Percentiles rank a stretch among this genome's conserved stretches.
These are phyloP conservation scores for Colletotrichum australisinense DNA, from an alignment of 2,329 filamentous ascomycete species.

Conservation along the genomic window DNA sequence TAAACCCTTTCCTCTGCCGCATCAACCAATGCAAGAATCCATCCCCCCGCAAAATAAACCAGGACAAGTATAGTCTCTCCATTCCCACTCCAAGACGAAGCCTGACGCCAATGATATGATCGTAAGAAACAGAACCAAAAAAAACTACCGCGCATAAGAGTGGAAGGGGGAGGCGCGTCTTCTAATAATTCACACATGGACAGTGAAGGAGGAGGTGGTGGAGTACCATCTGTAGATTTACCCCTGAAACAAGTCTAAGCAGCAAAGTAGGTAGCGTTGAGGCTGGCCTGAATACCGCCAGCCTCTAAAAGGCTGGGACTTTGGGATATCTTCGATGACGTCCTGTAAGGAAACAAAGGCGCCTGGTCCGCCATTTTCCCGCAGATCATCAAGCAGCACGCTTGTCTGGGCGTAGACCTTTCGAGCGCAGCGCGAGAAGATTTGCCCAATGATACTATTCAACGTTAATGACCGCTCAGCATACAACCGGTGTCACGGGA, in stretches of 20 bases:
- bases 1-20: constrained; percentile 20
- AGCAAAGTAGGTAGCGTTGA: background rate
- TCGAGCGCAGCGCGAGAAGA: constrained; percentile 89
- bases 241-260: background rate
- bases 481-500: background rate
- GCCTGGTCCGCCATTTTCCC: constrained; percentile 82
- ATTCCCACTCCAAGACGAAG: constrained; percentile 22
- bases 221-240: constrained; percentile 19
- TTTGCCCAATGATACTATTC: constrained; percentile 86
- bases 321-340: constrained; percentile 59
- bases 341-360: constrained; percentile 78
- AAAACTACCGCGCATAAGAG: background rate
- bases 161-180: background rate
- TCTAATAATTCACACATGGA: constrained; percentile 24
- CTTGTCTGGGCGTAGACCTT: constrained; percentile 86
- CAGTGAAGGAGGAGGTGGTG: background rate
- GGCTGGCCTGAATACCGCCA: background rate
- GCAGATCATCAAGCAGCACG: constrained; percentile 84
- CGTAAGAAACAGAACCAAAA: constrained; percentile 1
- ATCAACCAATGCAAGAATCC: constrained; percentile 26
- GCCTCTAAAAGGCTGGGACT: constrained; percentile 40
- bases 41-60: constrained; percentile 5
- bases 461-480: background rate
- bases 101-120: constrained; percentile 33
- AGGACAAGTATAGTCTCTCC: constrained; percentile 22